A percentile compares a stretch with the other conserved stretches of the same genome.
Evolutionary conservation across 768 basidiomycete genomes (phyloP).

Genomic region (Rhizopogon vinicolor): DNA sequence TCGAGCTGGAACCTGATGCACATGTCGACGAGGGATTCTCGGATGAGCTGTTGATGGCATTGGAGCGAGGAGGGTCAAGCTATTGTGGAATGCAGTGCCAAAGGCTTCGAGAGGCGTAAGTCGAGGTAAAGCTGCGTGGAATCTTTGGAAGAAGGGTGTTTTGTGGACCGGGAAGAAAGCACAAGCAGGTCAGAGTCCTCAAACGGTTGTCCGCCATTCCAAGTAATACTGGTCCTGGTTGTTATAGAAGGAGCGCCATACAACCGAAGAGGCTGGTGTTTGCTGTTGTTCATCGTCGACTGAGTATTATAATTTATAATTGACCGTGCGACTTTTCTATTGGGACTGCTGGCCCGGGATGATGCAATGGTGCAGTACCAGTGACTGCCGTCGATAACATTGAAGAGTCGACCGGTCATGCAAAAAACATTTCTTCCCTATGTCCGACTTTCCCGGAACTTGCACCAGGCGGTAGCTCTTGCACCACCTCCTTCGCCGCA

Average conservation of each 20-base stretch:
- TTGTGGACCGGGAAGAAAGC: conserved; percentile 21
- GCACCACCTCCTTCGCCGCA: conserved; percentile 2
- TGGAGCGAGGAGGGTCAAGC: too few species aligned
- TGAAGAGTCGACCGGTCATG: too few species aligned
- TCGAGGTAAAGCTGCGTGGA: conserved; percentile 15
- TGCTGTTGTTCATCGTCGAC: background rate
- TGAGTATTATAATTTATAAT: too few species aligned
- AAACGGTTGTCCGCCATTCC: conserved; percentile 13
- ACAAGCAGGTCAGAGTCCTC: conserved; percentile 25
- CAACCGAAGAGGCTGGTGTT: background rate
- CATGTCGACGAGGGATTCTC: too few species aligned
- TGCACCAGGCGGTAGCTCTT: conserved; percentile 15
- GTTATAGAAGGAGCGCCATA: conserved; percentile 16
- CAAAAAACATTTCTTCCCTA: too few species aligned
- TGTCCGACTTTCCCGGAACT: conserved; percentile 9
- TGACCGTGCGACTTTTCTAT: too few species aligned
- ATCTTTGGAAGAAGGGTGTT: conserved; percentile 6
- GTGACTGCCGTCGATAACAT: too few species aligned
- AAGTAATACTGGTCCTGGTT: conserved; percentile 17
- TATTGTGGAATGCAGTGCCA: background rate
- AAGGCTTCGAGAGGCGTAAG: conserved; percentile 10
- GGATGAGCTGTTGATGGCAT: too few species aligned
- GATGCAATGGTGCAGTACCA: too few species aligned
- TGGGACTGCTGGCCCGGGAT: too few species aligned
- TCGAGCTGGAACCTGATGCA: too few species aligned